Conservation (phyloP, 1,284 basidiomycete species). For the Vanrija sp. region DNA sequence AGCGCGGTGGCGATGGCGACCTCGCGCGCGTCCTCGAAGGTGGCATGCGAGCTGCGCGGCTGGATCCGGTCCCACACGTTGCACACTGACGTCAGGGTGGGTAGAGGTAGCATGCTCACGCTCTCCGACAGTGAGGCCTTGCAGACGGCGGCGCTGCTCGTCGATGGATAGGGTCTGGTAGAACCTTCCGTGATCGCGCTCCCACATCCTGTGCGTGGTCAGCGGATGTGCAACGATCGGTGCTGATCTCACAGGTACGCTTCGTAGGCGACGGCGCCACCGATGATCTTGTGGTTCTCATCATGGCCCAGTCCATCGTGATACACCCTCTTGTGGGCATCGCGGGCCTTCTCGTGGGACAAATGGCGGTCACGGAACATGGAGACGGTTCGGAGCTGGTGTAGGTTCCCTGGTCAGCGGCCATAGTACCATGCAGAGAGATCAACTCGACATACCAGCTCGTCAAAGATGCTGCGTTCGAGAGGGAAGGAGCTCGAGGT, state of each 20-base stretch:
- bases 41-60: constrained; percentile 24
- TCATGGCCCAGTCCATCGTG: constrained; percentile 27
- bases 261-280: constrained; percentile 44
- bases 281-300: constrained; percentile 33
- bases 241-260: constrained; percentile 36
- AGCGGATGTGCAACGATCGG: not conserved
- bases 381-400: too few relatives aligned
- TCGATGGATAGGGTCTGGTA: constrained; percentile 29
- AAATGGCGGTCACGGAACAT: not conserved
- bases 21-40: constrained; percentile 35
- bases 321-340: constrained; percentile 38
- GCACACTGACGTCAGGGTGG: constrained; percentile 25
- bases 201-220: constrained; percentile 30
- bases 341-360: not conserved
- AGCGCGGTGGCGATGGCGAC: constrained; percentile 45
- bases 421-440: not conserved
- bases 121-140: constrained; percentile 41
- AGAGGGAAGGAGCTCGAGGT: constrained; percentile 11
- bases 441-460: constrained; percentile 27
- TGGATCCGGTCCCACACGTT: constrained; percentile 34
- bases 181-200: constrained; percentile 35
- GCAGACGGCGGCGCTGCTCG: constrained; percentile 38
- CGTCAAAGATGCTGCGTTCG: constrained; percentile 41
- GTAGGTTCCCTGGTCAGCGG: too few relatives aligned
- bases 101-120: constrained; percentile 18